Conservation (phyloP, 75 land plant genomes). For the Pinus albicaulis region DNA sequence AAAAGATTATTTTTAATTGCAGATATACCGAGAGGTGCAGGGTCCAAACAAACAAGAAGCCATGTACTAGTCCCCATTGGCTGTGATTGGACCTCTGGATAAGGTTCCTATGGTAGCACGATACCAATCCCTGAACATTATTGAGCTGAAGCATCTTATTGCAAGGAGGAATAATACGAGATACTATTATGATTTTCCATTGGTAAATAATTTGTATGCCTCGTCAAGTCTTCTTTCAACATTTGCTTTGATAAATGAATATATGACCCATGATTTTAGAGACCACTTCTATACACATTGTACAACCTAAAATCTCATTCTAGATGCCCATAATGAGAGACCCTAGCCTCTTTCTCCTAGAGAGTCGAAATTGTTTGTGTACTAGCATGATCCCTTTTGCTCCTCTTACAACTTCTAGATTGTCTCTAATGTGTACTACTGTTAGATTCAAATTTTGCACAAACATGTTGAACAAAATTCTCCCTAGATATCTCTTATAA, state of each 20-base stretch:
- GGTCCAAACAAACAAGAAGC: constrained; percentile 42
- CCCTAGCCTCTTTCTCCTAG: not conserved
- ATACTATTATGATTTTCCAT: constrained; percentile 96
- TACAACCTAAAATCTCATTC: not conserved
- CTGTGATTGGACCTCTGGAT: constrained; percentile 64
- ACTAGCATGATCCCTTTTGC: not conserved
- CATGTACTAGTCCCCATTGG: constrained; percentile 58
- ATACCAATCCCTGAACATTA: constrained; percentile 64
- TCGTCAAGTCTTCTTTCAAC: not conserved
- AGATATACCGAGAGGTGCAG: constrained; percentile 85
- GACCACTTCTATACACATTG: not conserved
- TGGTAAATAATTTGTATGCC: constrained; percentile 50
- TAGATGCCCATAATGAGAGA: not conserved
- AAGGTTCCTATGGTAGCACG: constrained; percentile 59
- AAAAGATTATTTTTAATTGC: constrained; percentile 1
- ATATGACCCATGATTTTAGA: not conserved
- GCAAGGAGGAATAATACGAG: constrained; percentile 90
- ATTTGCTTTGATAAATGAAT: not conserved
- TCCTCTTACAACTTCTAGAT: not conserved
- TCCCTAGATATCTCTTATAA: too few species aligned
- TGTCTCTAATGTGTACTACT: not conserved
- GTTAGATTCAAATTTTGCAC: not conserved
- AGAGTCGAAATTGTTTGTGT: not conserved
- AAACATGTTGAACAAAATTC: too few species aligned
- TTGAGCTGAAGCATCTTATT: constrained; percentile 73